These are phyloP conservation scores for Coemansia sp. DNA, from an alignment of 192 early-diverging fungal species.

Conservation along the genomic window DNA sequence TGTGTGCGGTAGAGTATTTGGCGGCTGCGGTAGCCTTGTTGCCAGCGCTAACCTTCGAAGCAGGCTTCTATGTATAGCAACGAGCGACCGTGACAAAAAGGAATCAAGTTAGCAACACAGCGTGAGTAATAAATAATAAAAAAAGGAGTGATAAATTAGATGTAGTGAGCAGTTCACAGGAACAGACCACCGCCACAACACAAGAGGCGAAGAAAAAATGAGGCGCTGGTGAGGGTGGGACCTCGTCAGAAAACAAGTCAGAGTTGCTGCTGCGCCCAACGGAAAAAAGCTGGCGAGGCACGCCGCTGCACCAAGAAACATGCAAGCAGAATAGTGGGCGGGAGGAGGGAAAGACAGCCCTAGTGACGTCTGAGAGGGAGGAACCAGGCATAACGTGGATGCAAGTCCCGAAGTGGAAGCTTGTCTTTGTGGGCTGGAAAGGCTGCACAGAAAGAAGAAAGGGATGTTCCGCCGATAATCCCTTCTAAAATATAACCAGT, in stretches of 20 bases:
- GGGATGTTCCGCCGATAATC: constrained; percentile 10
- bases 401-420: constrained; percentile 11
- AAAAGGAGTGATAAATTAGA: constrained; percentile 15
- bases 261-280: constrained; percentile 1
- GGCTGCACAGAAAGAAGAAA: not conserved
- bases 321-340: constrained; percentile 10
- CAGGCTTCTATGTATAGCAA: constrained; percentile 19
- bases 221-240: not conserved
- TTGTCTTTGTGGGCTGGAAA: constrained; percentile 4
- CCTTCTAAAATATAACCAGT: constrained; percentile 1
- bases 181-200: not conserved
- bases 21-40: constrained; percentile 2
- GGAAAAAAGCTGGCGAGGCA: not conserved
- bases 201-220: not conserved
- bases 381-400: not conserved
- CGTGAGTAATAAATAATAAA: not conserved
- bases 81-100: not conserved
- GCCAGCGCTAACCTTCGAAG: constrained; percentile 16
- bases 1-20: constrained; percentile 12
- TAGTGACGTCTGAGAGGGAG: not conserved
- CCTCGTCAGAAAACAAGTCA: not conserved
- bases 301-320: not conserved
- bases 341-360: not conserved
- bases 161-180: not conserved
- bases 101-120: constrained; percentile 6